Evolutionary conservation across 495 filamentous ascomycete genomes (phyloP).

Genomic region (Massariosphaeria phaeospora): DNA sequence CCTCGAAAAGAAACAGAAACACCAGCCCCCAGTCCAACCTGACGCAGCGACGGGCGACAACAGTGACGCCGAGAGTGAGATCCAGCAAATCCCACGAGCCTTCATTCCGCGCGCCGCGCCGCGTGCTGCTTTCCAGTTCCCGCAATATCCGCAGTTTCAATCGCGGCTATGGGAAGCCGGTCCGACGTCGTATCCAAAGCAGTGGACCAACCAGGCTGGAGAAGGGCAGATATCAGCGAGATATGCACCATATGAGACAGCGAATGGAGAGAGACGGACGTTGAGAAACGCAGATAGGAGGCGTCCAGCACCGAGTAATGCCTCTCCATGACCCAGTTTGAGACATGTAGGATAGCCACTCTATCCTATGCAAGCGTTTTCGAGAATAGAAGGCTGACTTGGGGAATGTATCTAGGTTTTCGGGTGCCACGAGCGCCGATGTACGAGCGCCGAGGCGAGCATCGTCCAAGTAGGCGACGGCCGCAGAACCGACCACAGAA

Average conservation of each 20-base stretch:
- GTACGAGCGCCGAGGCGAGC: too few relatives aligned
- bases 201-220: not conserved
- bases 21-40: too few relatives aligned
- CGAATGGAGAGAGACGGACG: not conserved
- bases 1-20: not conserved
- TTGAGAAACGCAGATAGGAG: conserved; percentile 18
- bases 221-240: not conserved
- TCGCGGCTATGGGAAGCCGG: too few relatives aligned
- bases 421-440: too few relatives aligned
- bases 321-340: conserved; percentile 21
- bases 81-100: conserved; percentile 1
- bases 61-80: not conserved
- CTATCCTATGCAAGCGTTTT: conserved; percentile 6
- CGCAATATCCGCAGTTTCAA: not conserved
- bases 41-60: not conserved
- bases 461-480: too few relatives aligned
- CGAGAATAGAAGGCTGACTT: too few relatives aligned
- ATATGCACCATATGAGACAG: conserved; percentile 19
- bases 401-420: too few relatives aligned
- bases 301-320: conserved; percentile 24
- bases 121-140: not conserved
- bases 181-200: too few relatives aligned
- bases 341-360: conserved; percentile 24
- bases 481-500: too few relatives aligned
- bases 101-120: not conserved